A percentile compares a stretch with the other conserved stretches of the same genome.
These are phyloP conservation scores for Moniliophthora roreri DNA, from an alignment of 1,284 basidiomycete genomes.

Conservation along the genomic window DNA sequence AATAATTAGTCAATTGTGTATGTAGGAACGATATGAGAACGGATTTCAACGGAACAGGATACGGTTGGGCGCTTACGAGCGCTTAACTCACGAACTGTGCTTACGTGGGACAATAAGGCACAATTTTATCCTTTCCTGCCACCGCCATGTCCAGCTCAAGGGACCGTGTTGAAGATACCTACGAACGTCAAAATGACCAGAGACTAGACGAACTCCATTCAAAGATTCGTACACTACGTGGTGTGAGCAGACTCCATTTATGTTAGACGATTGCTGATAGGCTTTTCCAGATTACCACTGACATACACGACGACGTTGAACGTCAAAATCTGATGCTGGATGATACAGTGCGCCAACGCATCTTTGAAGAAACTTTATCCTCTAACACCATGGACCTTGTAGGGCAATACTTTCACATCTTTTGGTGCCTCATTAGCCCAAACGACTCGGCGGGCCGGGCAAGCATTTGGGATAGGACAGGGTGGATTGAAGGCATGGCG, in stretches of 20 bases:
- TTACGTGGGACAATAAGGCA: too few species aligned
- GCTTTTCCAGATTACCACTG: constrained; percentile 62
- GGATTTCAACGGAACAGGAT: too few species aligned
- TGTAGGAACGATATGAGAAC: too few species aligned
- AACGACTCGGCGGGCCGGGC: constrained; percentile 62
- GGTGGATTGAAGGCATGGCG: constrained; percentile 68
- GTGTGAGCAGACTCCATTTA: constrained; percentile 47
- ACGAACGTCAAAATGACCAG: constrained; percentile 80
- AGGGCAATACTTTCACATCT: constrained; percentile 68
- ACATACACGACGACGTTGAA: constrained; percentile 80
- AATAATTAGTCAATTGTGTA: too few species aligned
- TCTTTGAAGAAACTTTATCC: not conserved
- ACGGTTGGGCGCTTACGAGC: too few species aligned
- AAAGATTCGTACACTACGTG: constrained; percentile 74
- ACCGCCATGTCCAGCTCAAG: constrained; percentile 33
- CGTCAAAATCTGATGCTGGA: constrained; percentile 77
- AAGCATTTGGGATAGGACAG: constrained; percentile 66
- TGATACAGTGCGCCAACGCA: constrained; percentile 55
- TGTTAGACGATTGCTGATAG: not conserved
- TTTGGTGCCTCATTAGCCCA: constrained; percentile 62
- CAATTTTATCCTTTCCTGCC: too few species aligned
- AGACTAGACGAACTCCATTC: constrained; percentile 78
- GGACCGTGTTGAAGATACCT: constrained; percentile 58
- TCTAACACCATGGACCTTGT: too few species aligned
- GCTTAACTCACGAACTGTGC: too few species aligned